Percentiles rank a stretch among this genome's conserved stretches.
These are phyloP conservation scores for Claviceps maximensis DNA, from an alignment of 2,329 filamentous ascomycete species.

Conservation along the genomic window DNA sequence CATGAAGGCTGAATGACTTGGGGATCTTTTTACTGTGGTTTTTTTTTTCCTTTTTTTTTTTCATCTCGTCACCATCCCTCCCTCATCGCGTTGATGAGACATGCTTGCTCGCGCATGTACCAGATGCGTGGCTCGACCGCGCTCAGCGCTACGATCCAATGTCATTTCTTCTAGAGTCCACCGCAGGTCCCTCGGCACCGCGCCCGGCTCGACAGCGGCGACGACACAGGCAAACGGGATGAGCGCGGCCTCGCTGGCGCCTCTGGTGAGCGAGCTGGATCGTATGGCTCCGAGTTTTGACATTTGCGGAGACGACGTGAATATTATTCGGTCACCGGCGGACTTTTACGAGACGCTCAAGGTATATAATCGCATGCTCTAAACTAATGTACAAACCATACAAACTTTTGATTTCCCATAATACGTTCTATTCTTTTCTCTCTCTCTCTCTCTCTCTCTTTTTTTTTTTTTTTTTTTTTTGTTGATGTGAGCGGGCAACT, in stretches of 20 bases:
- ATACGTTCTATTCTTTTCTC: too few species aligned
- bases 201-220: slow-evolving; percentile 18
- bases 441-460: too few species aligned
- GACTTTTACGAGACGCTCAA: slow-evolving; percentile 89
- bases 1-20: neutral
- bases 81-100: neutral
- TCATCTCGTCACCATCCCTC: too few species aligned
- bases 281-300: slow-evolving; percentile 84
- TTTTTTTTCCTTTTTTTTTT: too few species aligned
- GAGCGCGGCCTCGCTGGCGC: slow-evolving; percentile 29
- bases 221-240: slow-evolving; percentile 14
- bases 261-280: slow-evolving; percentile 62
- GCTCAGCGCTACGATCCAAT: slow-evolving; percentile 6
- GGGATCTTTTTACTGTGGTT: too few species aligned
- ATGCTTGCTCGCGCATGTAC: slow-evolving; percentile 24
- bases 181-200: slow-evolving; percentile 27
- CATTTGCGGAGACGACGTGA: slow-evolving; percentile 66
- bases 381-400: neutral
- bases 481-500: neutral
- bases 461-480: too few species aligned
- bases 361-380: slow-evolving; percentile 33
- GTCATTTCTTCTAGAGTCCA: slow-evolving; percentile 18
- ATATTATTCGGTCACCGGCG: slow-evolving; percentile 64
- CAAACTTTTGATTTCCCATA: neutral
- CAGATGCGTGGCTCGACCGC: slow-evolving; percentile 17